These are phyloP conservation scores for Scheffersomyces segobiensis DNA, from an alignment of 1,139 yeast species.

Conservation along the genomic window DNA sequence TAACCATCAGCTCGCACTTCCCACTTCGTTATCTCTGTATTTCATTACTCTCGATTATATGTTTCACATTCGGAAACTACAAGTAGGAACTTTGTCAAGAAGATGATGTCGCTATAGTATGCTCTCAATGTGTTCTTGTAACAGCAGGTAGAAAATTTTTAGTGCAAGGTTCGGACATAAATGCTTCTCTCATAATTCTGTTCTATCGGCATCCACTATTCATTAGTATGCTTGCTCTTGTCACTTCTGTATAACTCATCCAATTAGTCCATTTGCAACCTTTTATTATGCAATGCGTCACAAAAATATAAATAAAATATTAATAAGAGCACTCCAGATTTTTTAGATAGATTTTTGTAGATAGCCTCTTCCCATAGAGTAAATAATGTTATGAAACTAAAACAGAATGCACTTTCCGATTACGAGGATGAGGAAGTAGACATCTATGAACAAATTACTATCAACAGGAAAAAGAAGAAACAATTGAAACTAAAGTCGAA, in stretches of 20 bases:
- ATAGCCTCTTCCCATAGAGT: neutral
- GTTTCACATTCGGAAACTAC: too few species aligned
- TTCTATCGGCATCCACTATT: neutral
- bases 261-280: neutral
- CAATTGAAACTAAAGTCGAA: neutral
- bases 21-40: too few species aligned
- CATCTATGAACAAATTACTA: slow-evolving; percentile 10
- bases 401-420: neutral
- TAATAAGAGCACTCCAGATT: neutral
- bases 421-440: slow-evolving; percentile 9
- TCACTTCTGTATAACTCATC: neutral
- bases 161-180: neutral
- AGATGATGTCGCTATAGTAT: too few species aligned
- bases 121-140: too few species aligned
- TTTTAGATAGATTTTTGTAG: too few species aligned
- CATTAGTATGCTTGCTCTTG: neutral
- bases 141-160: too few species aligned
- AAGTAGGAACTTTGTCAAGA: too few species aligned
- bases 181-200: neutral
- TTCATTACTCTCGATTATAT: too few species aligned
- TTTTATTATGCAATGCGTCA: neutral
- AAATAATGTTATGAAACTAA: neutral
- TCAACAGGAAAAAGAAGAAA: slow-evolving; percentile 2
- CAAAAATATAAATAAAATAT: neutral
- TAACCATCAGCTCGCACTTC: too few species aligned